Conservation (phyloP, 768 basidiomycete species). For the Holtermanniella nyarrowii region DNA sequence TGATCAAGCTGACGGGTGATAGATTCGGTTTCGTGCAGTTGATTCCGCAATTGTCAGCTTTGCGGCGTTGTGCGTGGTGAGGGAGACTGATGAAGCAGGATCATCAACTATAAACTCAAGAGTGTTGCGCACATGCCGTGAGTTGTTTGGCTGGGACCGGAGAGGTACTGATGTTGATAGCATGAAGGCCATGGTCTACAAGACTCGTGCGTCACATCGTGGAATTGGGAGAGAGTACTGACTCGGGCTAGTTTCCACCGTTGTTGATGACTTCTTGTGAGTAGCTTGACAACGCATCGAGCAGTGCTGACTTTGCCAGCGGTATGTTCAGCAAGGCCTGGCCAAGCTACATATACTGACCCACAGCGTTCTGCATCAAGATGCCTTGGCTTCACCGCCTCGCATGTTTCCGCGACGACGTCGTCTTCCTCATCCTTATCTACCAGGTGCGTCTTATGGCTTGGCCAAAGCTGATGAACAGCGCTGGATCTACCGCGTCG, state of each 20-base stretch:
- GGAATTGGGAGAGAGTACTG: not conserved
- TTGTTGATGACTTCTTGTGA: constrained; percentile 65
- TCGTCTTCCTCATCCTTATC: constrained; percentile 77
- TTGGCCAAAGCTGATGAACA: constrained; percentile 40
- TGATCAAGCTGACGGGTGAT: not conserved
- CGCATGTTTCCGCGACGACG: constrained; percentile 47
- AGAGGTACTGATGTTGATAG: constrained; percentile 12
- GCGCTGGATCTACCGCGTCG: constrained; percentile 96
- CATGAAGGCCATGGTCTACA: constrained; percentile 97
- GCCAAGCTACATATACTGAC: no score
- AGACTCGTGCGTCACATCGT: constrained; percentile 75
- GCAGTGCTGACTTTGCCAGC: constrained; percentile 7
- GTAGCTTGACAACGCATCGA: not conserved
- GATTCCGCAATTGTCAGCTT: constrained; percentile 33
- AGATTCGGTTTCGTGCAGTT: constrained; percentile 94
- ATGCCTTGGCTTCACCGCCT: constrained; percentile 89
- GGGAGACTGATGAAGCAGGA: constrained; percentile 37
- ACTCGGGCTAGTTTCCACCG: constrained; percentile 31
- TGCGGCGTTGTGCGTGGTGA: constrained; percentile 6
- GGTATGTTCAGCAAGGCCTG: not conserved
- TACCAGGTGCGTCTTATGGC: constrained; percentile 59
- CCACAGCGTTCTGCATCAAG: constrained; percentile 74
- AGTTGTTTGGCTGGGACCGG: constrained; percentile 1
- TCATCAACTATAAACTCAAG: constrained; percentile 95
- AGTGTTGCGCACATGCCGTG: constrained; percentile 90